These are phyloP conservation scores for Chytriomyces sp. DNA, from an alignment of 192 early-diverging fungal species.

Conservation along the genomic window DNA sequence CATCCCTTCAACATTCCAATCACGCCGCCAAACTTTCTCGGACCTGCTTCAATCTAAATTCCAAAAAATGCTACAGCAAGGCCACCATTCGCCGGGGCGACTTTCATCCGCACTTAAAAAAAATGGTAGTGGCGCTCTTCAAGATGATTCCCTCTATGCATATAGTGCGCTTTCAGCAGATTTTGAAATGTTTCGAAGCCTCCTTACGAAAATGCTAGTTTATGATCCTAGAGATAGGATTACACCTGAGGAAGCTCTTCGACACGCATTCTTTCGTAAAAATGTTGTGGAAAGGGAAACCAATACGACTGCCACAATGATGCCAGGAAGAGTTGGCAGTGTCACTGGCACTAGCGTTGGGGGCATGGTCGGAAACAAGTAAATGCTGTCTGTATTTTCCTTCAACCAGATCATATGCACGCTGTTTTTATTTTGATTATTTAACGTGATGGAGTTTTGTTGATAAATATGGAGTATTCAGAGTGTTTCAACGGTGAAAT, in stretches of 20 bases:
- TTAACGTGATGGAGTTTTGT: background rate
- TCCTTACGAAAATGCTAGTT: slow-evolving; percentile 73
- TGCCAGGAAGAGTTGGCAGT: background rate
- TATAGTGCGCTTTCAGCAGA: background rate
- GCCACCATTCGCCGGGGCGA: background rate
- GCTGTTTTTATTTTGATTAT: background rate
- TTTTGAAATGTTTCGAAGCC: slow-evolving; percentile 60
- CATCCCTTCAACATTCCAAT: slow-evolving; percentile 1
- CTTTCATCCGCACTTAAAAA: background rate
- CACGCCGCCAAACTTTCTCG: background rate
- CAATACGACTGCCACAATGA: slow-evolving; percentile 15
- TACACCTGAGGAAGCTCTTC: slow-evolving; percentile 79
- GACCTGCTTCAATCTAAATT: slow-evolving; percentile 17
- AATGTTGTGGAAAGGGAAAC: background rate
- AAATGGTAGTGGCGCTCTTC: background rate
- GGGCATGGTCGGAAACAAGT: background rate
- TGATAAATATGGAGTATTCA: background rate
- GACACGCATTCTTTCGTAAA: slow-evolving; percentile 77
- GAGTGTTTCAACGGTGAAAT: background rate
- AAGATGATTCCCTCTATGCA: background rate
- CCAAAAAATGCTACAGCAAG: slow-evolving; percentile 4
- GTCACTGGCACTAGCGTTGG: background rate
- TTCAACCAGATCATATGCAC: background rate
- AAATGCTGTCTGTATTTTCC: background rate
- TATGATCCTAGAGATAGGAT: slow-evolving; percentile 83